phyloP scores from a whole-genome alignment of 169 alveolate species.

The Eimeria brunetti region DNA sequence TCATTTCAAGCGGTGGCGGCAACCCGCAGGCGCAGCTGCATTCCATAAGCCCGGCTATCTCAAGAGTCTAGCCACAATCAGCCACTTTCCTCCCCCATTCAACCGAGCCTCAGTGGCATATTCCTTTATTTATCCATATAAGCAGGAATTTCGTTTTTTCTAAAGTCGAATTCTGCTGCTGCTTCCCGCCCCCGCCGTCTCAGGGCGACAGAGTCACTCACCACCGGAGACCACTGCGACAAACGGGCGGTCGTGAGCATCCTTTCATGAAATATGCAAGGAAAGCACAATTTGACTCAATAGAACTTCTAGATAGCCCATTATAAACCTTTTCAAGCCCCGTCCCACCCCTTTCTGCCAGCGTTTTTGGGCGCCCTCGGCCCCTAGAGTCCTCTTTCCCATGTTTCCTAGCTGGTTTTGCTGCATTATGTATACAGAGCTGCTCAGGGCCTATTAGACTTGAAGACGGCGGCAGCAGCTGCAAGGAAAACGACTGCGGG shows the following conservation, averaged over 20 bases:
- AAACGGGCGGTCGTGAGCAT: background rate
- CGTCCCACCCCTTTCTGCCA: background rate
- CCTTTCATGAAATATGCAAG: background rate
- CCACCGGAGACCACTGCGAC: slow-evolving; percentile 65
- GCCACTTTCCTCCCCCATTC: background rate
- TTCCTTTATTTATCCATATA: background rate
- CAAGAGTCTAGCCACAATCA: background rate
- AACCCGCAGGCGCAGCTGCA: background rate
- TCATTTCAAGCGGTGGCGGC: background rate
- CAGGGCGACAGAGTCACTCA: slow-evolving; percentile 50
- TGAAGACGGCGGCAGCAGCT: background rate
- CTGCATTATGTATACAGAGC: background rate
- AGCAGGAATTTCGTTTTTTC: background rate
- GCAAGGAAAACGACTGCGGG: background rate
- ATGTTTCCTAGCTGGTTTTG: background rate
- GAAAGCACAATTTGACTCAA: background rate
- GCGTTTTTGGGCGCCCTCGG: no score
- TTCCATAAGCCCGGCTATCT: slow-evolving; percentile 14
- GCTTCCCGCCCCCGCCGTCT: slow-evolving; percentile 32
- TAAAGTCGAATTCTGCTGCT: background rate
- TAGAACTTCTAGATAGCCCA: background rate
- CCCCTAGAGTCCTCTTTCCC: background rate
- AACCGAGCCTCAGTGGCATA: background rate
- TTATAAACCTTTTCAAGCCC: background rate
- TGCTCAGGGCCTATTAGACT: background rate